Conservation (phyloP, 208 protist genomes). For the Lotmaria passim region DNA sequence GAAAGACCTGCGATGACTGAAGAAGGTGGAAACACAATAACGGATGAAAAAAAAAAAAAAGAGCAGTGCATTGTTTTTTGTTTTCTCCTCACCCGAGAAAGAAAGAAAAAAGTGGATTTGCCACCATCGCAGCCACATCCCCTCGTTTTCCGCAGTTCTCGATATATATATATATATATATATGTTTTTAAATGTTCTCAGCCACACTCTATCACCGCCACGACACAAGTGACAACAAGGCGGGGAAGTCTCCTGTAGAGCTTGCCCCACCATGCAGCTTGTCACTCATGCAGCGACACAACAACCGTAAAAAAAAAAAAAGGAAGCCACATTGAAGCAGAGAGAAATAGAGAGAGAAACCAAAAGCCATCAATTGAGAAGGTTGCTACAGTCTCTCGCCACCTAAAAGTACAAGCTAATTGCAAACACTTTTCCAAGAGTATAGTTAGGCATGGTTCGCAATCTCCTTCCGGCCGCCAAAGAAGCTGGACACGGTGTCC, state of each 20-base stretch:
- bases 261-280: conserved; percentile 10
- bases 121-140: too few relatives aligned
- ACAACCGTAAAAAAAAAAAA: background rate
- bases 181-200: background rate
- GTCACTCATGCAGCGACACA: background rate
- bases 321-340: background rate
- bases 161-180: background rate
- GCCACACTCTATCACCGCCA: too few relatives aligned
- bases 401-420: too few relatives aligned
- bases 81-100: too few relatives aligned
- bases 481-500: conserved; percentile 53
- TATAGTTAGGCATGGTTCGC: conserved; percentile 2
- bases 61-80: too few relatives aligned
- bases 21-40: background rate
- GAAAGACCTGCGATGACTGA: too few relatives aligned
- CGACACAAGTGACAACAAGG: background rate
- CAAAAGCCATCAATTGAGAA: background rate
- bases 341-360: background rate
- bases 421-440: too few relatives aligned
- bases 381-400: too few relatives aligned
- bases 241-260: conserved; percentile 23
- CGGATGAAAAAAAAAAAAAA: background rate
- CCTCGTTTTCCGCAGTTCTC: background rate
- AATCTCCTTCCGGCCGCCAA: conserved; percentile 23
- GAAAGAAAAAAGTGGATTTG: too few relatives aligned